These are phyloP conservation scores for Colletotrichum orbiculare DNA, from an alignment of 2,329 filamentous ascomycete genomes.

Conservation along the genomic window DNA sequence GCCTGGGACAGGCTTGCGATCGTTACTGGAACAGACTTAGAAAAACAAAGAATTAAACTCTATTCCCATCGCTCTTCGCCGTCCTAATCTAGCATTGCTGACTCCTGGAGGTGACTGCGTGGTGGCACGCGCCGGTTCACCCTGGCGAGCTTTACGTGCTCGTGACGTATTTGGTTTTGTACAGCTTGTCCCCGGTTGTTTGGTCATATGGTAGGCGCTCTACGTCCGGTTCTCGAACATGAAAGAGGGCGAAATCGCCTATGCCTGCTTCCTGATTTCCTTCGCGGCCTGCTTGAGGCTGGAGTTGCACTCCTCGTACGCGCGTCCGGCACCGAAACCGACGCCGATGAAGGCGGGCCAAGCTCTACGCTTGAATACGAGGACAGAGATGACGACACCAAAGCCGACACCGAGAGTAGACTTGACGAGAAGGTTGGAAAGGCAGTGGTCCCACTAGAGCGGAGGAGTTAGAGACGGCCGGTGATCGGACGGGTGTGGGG, in stretches of 20 bases:
- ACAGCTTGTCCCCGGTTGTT: constrained; percentile 43
- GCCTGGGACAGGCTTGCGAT: too few relatives aligned
- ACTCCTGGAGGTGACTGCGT: constrained; percentile 27
- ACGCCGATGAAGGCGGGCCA: constrained; percentile 97
- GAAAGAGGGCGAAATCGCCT: constrained; percentile 18
- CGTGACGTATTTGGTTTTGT: constrained; percentile 41
- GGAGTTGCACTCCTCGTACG: constrained; percentile 98
- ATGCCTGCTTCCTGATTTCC: constrained; percentile 66
- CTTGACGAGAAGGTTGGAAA: constrained; percentile 97
- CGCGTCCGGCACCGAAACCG: constrained; percentile 94
- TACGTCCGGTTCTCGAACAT: constrained; percentile 32
- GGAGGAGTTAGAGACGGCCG: constrained; percentile 39
- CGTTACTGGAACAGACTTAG: neutral
- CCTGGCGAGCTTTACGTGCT: constrained; percentile 31
- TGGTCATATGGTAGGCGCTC: constrained; percentile 37
- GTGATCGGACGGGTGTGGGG: constrained; percentile 7
- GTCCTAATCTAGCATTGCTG: constrained; percentile 29
- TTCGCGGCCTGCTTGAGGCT: constrained; percentile 72
- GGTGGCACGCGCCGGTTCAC: constrained; percentile 18
- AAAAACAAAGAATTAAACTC: constrained; percentile 36
- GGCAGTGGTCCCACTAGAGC: constrained; percentile 93
- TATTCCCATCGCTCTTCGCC: constrained; percentile 36
- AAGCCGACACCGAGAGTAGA: constrained; percentile 96
- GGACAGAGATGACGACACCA: constrained; percentile 97
- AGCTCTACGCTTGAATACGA: constrained; percentile 96